Evolutionary conservation across 2,329 filamentous ascomycete species (phyloP), one percentile per base, ranked within the genome.

Genomic region (Trichoderma afroharzianum): DNA sequence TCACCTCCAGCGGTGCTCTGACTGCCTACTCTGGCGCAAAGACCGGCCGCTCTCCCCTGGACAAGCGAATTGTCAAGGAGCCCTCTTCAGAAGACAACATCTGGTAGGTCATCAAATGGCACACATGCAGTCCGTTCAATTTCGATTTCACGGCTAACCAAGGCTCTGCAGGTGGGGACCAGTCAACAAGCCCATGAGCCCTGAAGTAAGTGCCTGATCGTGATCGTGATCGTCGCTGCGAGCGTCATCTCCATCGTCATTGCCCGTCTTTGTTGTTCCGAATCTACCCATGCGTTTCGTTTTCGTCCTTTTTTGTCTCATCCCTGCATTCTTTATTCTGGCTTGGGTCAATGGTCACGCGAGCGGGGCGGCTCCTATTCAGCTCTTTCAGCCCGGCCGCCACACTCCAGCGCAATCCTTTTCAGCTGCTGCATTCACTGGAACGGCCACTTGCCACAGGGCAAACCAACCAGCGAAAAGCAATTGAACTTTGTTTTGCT

Each of bases 11-110:
- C 77, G 96, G 96, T 82, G 96, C 96, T 74, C 87, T 99, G 80
- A 98, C 94, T 74, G 96, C 96, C 80, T 99, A 98, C 88, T 98
- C 96, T 61, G 96, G 96, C 79, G 93, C 94, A 79, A 99, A 99
- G 90, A 99, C 96, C 74, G 96, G 96, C 74, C 94, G 96, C 76
- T 99, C 96, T 74, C 96, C 96, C 28, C 91, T 93, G 70, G 96
- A 99, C 86, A 99, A 99, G 91, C 92, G 96, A 82, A 93, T 99
- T 81, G 96, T 99, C 81, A 90, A 97, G 86, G 96, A 99, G 83
- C 86, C 91, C 72, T 87, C 90, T 74, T 98, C 96, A 75, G 91
- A 97, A 83, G 91, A 96, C 71, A 90, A 99, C 73, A 89, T 99
- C 80, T 99, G 96, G 96, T 87, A 82, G 71, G 85, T 79, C 50